Conservation (phyloP, 2,329 filamentous ascomycete genomes). For the Fusarium sp. region DNA sequence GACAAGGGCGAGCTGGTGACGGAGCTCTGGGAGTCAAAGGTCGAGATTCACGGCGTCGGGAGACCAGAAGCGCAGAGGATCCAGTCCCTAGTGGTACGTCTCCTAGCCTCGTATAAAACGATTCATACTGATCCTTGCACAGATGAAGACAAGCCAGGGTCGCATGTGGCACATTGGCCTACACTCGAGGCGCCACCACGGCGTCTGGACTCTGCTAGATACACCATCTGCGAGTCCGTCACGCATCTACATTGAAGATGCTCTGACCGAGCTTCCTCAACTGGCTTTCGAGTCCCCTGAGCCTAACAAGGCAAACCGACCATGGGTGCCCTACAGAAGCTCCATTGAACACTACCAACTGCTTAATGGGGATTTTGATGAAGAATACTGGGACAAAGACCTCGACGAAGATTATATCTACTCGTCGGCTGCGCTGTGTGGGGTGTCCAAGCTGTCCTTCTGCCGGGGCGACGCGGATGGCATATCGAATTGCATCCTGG, state of each 20-base stretch:
- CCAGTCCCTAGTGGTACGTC: not conserved
- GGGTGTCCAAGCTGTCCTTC: not conserved
- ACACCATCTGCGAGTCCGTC: not conserved
- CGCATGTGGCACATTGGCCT: not conserved
- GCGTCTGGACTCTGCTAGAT: not conserved
- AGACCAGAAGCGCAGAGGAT: not conserved
- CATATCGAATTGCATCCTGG: not conserved
- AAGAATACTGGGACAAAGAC: not conserved
- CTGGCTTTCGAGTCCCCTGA: not conserved
- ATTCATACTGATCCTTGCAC: not conserved
- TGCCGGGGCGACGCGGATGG: not conserved
- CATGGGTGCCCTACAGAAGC: not conserved
- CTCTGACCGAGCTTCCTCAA: no score
- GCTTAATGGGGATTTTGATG: not conserved
- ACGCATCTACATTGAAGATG: not conserved
- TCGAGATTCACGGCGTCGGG: not conserved
- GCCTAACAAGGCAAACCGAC: not conserved
- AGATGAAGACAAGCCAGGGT: slow-evolving; percentile 1
- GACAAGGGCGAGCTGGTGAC: not conserved
- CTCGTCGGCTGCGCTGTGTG: not conserved
- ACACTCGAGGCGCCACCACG: not conserved
- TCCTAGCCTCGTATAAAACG: not conserved
- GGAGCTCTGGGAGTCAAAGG: not conserved
- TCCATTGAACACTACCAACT: not conserved
- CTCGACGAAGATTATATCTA: not conserved